Percentiles rank a stretch among this genome's conserved stretches.
These are phyloP conservation scores for Symbiodinium natans DNA, from an alignment of 73 alveolate species.

Conservation along the genomic window DNA sequence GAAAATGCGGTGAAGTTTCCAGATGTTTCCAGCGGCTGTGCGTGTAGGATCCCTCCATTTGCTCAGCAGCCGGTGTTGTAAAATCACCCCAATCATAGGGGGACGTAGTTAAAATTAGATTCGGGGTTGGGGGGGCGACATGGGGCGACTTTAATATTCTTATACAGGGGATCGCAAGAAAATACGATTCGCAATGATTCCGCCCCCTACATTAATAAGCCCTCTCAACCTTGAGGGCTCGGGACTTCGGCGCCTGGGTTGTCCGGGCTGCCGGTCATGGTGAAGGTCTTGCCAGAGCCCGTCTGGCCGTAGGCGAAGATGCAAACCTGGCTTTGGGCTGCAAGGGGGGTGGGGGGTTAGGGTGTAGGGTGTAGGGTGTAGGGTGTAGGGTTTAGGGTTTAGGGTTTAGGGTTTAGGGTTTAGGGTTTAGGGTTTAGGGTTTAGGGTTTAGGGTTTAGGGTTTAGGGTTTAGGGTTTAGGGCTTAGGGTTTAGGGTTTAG, in stretches of 20 bases:
- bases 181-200: too few species aligned
- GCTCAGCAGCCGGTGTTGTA: too few species aligned
- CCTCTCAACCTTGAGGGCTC: too few species aligned
- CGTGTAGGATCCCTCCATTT: too few species aligned
- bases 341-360: neutral
- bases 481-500: neutral
- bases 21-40: too few species aligned
- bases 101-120: too few species aligned
- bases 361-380: neutral
- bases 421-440: neutral
- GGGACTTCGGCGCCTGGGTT: constrained; percentile 73
- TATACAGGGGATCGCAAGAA: too few species aligned
- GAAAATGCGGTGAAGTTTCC: too few species aligned
- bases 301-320: constrained; percentile 93
- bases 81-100: too few species aligned
- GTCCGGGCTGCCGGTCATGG: constrained; percentile 56
- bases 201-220: too few species aligned
- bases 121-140: too few species aligned
- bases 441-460: neutral
- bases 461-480: neutral
- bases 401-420: neutral
- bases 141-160: too few species aligned
- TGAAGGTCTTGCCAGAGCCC: constrained; percentile 80
- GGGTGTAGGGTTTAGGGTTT: neutral
- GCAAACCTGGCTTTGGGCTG: constrained; percentile 26